A percentile compares a stretch with the other conserved stretches of the same genome.
Conservation (phyloP, 2,329 filamentous ascomycete species). For the Plenodomus biglobosus region DNA sequence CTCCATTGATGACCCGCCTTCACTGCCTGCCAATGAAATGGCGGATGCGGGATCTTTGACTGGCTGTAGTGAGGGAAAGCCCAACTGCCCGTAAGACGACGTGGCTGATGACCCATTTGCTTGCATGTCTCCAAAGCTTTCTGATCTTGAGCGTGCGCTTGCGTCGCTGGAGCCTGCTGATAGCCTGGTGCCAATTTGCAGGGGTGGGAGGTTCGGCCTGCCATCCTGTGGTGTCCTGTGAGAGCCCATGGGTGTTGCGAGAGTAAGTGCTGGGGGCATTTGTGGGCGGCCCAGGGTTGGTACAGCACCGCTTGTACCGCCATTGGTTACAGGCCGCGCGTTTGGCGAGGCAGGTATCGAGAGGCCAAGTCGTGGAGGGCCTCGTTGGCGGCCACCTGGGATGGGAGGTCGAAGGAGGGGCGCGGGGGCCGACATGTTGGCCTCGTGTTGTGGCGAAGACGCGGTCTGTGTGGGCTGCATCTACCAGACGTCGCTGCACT, state of each 20-base stretch:
- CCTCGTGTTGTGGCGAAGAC: slow-evolving; percentile 23
- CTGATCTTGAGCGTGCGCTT: slow-evolving; percentile 78
- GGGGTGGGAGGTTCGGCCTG: slow-evolving; percentile 57
- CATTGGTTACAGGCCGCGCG: slow-evolving; percentile 73
- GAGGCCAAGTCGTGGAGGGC: slow-evolving; percentile 78
- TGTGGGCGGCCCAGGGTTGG: slow-evolving; percentile 56
- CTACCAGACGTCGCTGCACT: slow-evolving; percentile 6
- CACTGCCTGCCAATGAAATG: slow-evolving; percentile 74
- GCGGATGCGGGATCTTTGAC: slow-evolving; percentile 83
- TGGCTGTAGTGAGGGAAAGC: slow-evolving; percentile 72
- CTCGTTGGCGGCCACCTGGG: slow-evolving; percentile 60
- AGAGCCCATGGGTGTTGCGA: slow-evolving; percentile 87
- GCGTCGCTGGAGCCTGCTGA: slow-evolving; percentile 79
- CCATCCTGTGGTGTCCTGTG: slow-evolving; percentile 71
- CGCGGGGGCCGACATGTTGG: slow-evolving; percentile 71
- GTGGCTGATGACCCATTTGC: slow-evolving; percentile 86
- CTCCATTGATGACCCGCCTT: slow-evolving; percentile 72
- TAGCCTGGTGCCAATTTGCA: slow-evolving; percentile 54
- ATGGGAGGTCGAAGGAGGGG: slow-evolving; percentile 83
- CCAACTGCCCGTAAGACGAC: slow-evolving; percentile 73
- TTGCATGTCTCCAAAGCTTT: slow-evolving; percentile 80
- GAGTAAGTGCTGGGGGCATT: slow-evolving; percentile 71
- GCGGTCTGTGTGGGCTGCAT: slow-evolving; percentile 32
- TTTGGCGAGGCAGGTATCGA: slow-evolving; percentile 88
- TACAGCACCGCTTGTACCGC: slow-evolving; percentile 46